Evolutionary conservation across 257 asterid species (phyloP).

Genomic region (Haberlea rhodopensis): DNA sequence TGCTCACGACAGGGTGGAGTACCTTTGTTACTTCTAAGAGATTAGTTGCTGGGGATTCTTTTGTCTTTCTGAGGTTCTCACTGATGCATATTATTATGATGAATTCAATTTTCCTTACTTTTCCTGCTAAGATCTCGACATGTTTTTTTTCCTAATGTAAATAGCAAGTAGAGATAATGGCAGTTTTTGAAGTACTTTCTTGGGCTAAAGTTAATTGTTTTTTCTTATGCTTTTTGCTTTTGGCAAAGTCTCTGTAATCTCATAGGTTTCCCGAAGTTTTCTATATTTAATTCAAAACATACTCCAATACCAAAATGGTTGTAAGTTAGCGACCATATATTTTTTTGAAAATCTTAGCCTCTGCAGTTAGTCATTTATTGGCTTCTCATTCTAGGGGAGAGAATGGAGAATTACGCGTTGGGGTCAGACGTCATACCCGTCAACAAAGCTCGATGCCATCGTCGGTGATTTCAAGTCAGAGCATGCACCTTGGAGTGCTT

Average conservation of each 20-base stretch:
- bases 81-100: not conserved
- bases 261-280: not conserved
- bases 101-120: not conserved
- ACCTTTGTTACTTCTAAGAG: constrained; percentile 71
- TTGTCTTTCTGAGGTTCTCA: constrained; percentile 66
- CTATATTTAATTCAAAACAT: not conserved
- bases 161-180: not conserved
- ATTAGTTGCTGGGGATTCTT: constrained; percentile 74
- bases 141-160: not conserved
- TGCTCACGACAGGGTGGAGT: constrained; percentile 90
- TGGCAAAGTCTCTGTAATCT: no score
- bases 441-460: constrained; percentile 70
- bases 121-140: not conserved
- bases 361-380: constrained; percentile 4
- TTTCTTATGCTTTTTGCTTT: not conserved
- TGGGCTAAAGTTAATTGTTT: no score
- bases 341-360: not conserved
- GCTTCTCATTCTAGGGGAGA: constrained; percentile 47
- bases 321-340: not conserved
- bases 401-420: constrained; percentile 67
- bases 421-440: constrained; percentile 60
- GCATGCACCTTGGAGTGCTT: constrained; percentile 85
- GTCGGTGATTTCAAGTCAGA: constrained; percentile 78
- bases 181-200: no score
- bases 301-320: not conserved